Percentiles rank a stretch among this genome's conserved stretches.
These are phyloP conservation scores for Colletotrichum liriopes DNA, from an alignment of 2,329 filamentous ascomycete genomes.

Conservation along the genomic window DNA sequence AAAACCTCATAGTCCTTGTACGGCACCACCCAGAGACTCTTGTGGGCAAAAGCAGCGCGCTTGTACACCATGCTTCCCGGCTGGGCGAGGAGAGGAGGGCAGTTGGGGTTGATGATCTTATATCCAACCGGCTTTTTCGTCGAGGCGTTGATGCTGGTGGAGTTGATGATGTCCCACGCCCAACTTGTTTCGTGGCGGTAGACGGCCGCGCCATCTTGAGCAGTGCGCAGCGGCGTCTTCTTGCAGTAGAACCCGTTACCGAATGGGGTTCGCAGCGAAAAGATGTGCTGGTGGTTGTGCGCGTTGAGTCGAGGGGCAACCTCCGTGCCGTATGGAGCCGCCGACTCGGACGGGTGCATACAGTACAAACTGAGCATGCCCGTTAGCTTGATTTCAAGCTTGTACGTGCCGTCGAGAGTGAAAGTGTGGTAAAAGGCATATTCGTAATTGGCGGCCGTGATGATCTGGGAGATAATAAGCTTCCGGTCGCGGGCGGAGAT, in stretches of 20 bases:
- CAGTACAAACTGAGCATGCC: conserved; percentile 61
- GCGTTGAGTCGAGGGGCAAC: conserved; percentile 68
- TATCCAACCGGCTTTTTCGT: conserved; percentile 55
- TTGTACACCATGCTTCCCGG: conserved; percentile 30
- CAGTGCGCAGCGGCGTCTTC: conserved; percentile 48
- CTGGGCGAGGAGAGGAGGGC: conserved; percentile 26
- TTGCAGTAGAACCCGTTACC: conserved; percentile 78
- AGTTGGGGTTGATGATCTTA: conserved; percentile 38
- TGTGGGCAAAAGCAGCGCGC: conserved; percentile 26
- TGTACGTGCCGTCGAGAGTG: conserved; percentile 76
- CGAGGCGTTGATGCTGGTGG: conserved; percentile 64
- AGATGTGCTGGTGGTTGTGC: conserved; percentile 72
- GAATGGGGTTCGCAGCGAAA: conserved; percentile 71
- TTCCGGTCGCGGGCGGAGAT: conserved; percentile 82
- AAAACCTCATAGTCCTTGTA: conserved; percentile 27
- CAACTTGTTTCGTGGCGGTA: conserved; percentile 44
- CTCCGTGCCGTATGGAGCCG: conserved; percentile 63
- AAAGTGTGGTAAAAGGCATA: conserved; percentile 68
- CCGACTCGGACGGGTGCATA: conserved; percentile 55
- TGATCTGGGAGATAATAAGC: conserved; percentile 80
- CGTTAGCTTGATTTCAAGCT: conserved; percentile 68
- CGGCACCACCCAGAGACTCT: conserved; percentile 17
- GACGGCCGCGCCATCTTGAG: conserved; percentile 45
- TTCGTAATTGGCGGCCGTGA: conserved; percentile 82
- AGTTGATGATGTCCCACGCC: conserved; percentile 59